Conservation (phyloP, 2,329 filamentous ascomycete genomes). For the Fusarium hostae region DNA sequence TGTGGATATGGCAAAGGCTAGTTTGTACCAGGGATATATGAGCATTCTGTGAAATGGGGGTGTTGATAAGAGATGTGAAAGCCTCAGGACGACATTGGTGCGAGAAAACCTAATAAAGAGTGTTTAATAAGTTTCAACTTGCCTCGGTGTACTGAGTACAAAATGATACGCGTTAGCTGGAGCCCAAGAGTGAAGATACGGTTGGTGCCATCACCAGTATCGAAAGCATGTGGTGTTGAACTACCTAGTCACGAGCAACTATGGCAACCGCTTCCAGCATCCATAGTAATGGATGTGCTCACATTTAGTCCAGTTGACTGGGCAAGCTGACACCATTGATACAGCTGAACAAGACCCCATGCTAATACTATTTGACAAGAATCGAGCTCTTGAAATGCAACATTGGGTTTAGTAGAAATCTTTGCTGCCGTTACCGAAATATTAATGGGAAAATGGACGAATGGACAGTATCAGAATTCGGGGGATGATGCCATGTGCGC, state of each 20-base stretch:
- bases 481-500: conserved; percentile 45
- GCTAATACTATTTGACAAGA: conserved; percentile 35
- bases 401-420: conserved; percentile 1
- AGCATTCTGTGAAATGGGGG: background rate
- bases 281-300: background rate
- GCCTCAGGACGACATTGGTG: background rate
- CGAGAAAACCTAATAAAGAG: conserved; percentile 10
- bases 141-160: background rate
- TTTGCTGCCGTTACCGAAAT: background rate
- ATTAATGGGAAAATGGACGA: background rate
- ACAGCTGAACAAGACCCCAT: conserved; percentile 21
- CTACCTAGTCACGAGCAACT: background rate
- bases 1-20: background rate
- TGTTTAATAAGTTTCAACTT: background rate
- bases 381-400: background rate
- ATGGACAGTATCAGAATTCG: conserved; percentile 27
- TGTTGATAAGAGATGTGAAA: background rate
- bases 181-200: background rate
- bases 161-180: too few species aligned
- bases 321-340: conserved; percentile 20
- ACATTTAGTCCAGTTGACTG: conserved; percentile 1
- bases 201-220: background rate
- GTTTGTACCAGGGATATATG: conserved; percentile 15
- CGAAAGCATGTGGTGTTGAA: background rate
- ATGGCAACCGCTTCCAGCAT: background rate